Evolutionary conservation across 345 rosid genomes (phyloP), one percentile per base, ranked within the genome.

Genomic region (Noccaea caerulescens): DNA sequence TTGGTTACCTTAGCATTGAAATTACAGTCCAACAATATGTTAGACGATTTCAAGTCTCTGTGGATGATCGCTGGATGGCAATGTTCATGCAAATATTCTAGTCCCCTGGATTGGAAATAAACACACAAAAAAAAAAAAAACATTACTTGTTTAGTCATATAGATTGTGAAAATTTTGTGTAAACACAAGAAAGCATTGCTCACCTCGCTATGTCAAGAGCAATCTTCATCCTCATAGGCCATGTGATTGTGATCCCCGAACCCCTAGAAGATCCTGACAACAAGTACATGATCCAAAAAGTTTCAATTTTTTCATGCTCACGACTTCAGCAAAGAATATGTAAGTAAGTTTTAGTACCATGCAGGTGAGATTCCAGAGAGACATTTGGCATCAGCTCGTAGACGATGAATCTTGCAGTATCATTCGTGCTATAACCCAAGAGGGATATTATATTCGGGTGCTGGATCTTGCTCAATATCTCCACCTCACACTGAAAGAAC

Each of bases 11-110:
- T 94, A 25, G 99, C 99, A 62, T 88, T 89, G 85, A 86, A 94
- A 72, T 82, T 83, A 66, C 89, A 79, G 73, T 91, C 99, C 78
- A 94, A 70, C 46, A 94, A 89, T 62, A 94, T 86, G 79, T 94
- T 94, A 71, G 99, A 92, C 2, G 99, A 85, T 85, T 94, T 94
- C 83, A 94, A 88, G 87, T 94, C 99, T 75, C 99, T 88, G 84
- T 94, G 99, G 63, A 94, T 91, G 80, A 94, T 91, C 34, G 83
- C 79, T 62, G 99, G 99, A 70, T 77, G 86, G 82, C 97, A 89
- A 77, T 79, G 93, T 73, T 89, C 96, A 68, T 94, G 99, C 63
- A 94, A 77, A 87, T 94, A 89, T 65, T 94, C 99, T 74, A 94
- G 74, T 80, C 96, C 99, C 82, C 99, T 94, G 23, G 80, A 32